Percentiles rank a stretch among this genome's conserved stretches.
Evolutionary conservation across 164 flowering plant species (phyloP).

Genomic region (Malania oleifera): DNA sequence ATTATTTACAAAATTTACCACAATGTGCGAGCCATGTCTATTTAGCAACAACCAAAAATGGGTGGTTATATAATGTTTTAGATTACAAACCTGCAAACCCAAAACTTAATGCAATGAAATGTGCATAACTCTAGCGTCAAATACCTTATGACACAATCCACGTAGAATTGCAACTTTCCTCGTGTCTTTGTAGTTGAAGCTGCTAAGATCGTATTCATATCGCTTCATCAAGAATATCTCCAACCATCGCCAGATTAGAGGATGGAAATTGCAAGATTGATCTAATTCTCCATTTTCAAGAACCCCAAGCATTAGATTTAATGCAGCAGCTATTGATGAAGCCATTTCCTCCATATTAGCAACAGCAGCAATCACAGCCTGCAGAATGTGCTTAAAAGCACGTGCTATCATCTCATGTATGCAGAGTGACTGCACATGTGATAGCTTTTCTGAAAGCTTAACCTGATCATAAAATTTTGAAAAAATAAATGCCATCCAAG

Average conservation of each 20-base stretch:
- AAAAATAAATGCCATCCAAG: background rate
- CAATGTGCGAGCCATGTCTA: no score
- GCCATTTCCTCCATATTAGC: conserved; percentile 53
- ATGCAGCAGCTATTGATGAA: conserved; percentile 65
- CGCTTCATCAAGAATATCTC: conserved; percentile 75
- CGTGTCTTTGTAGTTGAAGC: conserved; percentile 55
- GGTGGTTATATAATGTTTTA: background rate
- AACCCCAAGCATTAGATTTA: conserved; percentile 89
- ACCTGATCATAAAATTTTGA: conserved; percentile 52
- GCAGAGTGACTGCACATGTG: conserved; percentile 96
- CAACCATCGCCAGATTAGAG: conserved; percentile 86
- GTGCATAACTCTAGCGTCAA: background rate
- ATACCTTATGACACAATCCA: conserved; percentile 95
- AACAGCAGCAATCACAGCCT: conserved; percentile 82
- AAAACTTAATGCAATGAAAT: background rate
- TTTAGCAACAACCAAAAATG: background rate
- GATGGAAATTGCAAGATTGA: conserved; percentile 37
- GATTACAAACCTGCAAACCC: background rate
- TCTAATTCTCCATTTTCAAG: conserved; percentile 42
- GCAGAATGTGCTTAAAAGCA: conserved; percentile 94
- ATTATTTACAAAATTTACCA: no score
- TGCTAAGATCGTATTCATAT: conserved; percentile 81
- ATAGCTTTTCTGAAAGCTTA: conserved; percentile 87
- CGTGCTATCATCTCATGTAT: conserved; percentile 97
- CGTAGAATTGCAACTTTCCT: conserved; percentile 85